Base-by-base conservation (phyloP, 345 rosid species). In the Zanthoxylum bungeanum region DNA sequence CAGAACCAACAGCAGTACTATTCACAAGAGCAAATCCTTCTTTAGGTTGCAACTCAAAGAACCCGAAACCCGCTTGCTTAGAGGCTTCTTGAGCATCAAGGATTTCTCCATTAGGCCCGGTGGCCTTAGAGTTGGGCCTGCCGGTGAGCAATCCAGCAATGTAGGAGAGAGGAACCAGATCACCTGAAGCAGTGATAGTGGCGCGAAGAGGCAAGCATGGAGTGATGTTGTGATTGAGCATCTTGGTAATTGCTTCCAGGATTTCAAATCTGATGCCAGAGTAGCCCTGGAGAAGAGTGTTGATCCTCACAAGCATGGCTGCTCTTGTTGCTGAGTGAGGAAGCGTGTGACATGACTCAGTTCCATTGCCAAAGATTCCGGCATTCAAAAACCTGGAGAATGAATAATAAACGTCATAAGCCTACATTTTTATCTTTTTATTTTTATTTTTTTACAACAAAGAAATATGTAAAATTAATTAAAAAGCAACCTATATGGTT, bases 171-270 rank as follows among this genome's bases (percentile, higher is more conserved):
- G 88, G 92, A 24, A 90, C 87, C 24, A 90, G 87, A 78, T 90
- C 92, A 0, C 91, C 95, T 0, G 92, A 90, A 57, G 95, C 92
- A 0, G 87, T 79, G 68, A 90, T 86, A 42, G 91, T 84, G 49
- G 92, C 95, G 17, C 92, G 91, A n/a, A 86, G 89, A 21, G 95
- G 95, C 64, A 90, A 70, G 68, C 89, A 85, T 1, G 92, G 95
- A 64, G 89, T 87, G 77, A 90, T 77, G 81, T 90, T 81, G 70
- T 75, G 61, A 76, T 90, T 88, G 16, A 90, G 88, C 22, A 88
- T 80, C 77, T 76, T 86, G 34, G 95, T 72, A 37, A 89, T 83
- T 27, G 95, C 88, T 70, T 89, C 95, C 31, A 89, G 75, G 63
- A 89, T 86, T 64, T 89, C 89, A 4, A 89, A 89, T 31, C 95